Base-by-base conservation (phyloP, 805 yeast species). In the Candida odintsovae region DNA sequence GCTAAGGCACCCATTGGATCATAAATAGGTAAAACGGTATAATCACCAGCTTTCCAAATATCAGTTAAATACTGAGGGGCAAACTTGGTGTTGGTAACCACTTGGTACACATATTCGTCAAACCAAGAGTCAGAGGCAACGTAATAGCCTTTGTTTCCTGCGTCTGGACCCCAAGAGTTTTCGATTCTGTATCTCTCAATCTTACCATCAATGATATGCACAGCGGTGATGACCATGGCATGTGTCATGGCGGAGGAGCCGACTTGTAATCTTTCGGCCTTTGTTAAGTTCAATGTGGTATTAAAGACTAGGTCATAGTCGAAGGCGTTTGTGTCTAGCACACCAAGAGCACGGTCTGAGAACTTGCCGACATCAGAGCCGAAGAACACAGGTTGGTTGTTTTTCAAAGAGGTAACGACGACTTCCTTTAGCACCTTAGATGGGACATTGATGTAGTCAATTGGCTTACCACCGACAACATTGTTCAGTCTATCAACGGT, bases 351-450 rank as follows among this genome's bases (percentile, higher is more conserved):
- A 71, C 73, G 73, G 19, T 50, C 56, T 16, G 50, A 44, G 65
- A 72, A 87, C 60, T 83, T 82, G 13, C 90, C 90, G 21, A 88
- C 86, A 63, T 87, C 92, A 18, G 88, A 81, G n/a, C 95, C 95
- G 60, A 87, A 87, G 71, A 87, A 87, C 6, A 87, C 86, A 0
- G 94, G 83, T 67, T 82, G 82, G 64, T 85, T 80, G 52, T 72
- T 74, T 66, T 82, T 76, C 57, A 87, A 73, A 66, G 86, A 77
- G 54, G 77, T 72, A 38, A 86, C 76, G 21, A 86, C 85, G 26
- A 80, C 74, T 38, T 71, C 57, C 42, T 86, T 77, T 49, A 87
- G 68, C 16, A 68, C 70, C 19, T 73, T 72, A 47, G 81, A 71
- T 39, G 78, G 80, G 39, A 78, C 74, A 62, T 87, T 87, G 53